Evolutionary conservation across 2,329 filamentous ascomycete genomes (phyloP).

Genomic region (Phyllosticta paracitricarpa): DNA sequence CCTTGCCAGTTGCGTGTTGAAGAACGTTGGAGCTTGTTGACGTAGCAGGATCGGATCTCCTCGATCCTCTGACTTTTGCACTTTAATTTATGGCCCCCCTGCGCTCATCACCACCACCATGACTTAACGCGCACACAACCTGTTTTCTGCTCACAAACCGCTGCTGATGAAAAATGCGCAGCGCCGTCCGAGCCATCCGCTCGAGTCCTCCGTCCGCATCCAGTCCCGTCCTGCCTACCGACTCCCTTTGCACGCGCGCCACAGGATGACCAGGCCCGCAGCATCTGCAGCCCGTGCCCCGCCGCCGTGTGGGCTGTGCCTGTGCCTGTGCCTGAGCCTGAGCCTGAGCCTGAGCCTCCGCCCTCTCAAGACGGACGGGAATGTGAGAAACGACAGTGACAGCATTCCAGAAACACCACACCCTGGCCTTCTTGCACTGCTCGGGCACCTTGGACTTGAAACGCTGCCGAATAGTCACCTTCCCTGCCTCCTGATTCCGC

Average conservation of each 20-base stretch:
- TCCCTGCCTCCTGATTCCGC: neutral
- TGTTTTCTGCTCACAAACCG: no score
- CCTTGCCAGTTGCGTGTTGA: constrained; percentile 3
- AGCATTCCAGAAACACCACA: neutral
- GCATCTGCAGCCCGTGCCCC: neutral
- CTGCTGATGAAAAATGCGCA: neutral
- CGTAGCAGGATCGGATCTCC: constrained; percentile 5
- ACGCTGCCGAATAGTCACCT: neutral
- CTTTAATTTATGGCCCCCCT: constrained; percentile 4
- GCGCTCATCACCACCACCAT: neutral
- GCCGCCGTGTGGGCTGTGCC: neutral
- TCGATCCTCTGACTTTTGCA: constrained; percentile 3
- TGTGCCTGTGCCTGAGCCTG: neutral
- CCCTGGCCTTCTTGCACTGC: neutral
- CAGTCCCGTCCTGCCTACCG: no score
- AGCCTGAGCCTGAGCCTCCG: neutral
- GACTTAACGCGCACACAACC: no score
- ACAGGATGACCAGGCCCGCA: neutral
- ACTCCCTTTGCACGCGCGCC: neutral
- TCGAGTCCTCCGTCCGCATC: neutral
- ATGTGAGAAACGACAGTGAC: neutral
- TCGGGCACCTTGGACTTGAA: neutral
- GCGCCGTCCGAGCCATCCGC: neutral
- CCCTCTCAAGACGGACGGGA: neutral
- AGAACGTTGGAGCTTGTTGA: constrained; percentile 7